phyloP scores from a whole-genome alignment of 257 asterid species.

The Lycium ferocissimum region DNA sequence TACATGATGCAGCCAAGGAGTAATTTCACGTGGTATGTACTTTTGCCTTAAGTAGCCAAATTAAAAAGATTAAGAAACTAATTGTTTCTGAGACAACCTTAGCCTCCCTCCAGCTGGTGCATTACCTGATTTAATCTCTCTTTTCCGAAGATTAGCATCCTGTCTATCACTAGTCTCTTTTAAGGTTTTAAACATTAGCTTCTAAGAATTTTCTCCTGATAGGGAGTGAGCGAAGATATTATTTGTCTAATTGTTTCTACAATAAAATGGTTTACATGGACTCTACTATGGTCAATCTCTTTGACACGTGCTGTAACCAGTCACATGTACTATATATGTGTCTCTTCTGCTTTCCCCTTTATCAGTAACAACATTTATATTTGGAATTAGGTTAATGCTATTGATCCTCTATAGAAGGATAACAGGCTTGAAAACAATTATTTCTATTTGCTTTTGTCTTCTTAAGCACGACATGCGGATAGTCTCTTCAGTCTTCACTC shows the following conservation, averaged over 20 bases:
- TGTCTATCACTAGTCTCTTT: neutral
- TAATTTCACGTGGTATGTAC: neutral
- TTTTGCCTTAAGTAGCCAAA: neutral
- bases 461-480: neutral
- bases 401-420: slow-evolving; percentile 20
- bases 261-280: neutral
- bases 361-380: slow-evolving; percentile 8
- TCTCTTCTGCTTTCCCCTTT: neutral
- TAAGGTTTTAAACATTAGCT: neutral
- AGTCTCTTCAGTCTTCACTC: neutral
- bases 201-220: neutral
- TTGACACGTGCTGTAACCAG: neutral
- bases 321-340: neutral
- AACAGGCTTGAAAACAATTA: neutral
- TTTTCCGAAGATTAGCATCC: neutral
- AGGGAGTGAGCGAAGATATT: too few relatives aligned
- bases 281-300: neutral
- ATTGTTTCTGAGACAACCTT: neutral
- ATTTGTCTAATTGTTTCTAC: neutral
- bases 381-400: neutral
- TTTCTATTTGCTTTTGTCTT: slow-evolving; percentile 2
- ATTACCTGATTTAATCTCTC: slow-evolving; percentile 14
- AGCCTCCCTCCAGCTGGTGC: slow-evolving; percentile 5
- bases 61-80: neutral
- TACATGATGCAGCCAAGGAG: neutral